Evolutionary conservation across 805 yeast species (phyloP).

Genomic region (Candida tibetensis): DNA sequence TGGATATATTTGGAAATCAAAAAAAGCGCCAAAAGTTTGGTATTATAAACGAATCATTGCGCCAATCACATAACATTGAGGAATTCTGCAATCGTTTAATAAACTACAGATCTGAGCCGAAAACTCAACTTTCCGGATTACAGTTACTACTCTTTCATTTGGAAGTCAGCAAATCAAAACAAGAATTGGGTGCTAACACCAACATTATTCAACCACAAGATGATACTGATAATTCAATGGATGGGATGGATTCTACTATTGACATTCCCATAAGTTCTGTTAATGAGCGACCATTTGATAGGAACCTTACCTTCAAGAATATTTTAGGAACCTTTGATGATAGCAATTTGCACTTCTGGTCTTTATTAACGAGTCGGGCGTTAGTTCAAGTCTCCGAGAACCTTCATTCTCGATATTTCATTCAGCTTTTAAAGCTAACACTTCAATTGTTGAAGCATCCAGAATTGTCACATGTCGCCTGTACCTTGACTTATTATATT

Average conservation of each 20-base stretch:
- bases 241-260: slow-evolving; percentile 7
- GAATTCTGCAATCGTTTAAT: slow-evolving; percentile 28
- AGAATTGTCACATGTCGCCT: slow-evolving; percentile 24
- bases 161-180: slow-evolving; percentile 7
- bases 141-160: slow-evolving; percentile 25
- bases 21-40: slow-evolving; percentile 29
- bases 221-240: background rate
- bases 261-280: slow-evolving; percentile 9
- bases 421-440: slow-evolving; percentile 31
- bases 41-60: slow-evolving; percentile 18
- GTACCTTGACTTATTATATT: slow-evolving; percentile 25
- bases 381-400: slow-evolving; percentile 8
- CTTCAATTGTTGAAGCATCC: slow-evolving; percentile 36
- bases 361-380: slow-evolving; percentile 20
- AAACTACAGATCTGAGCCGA: slow-evolving; percentile 10
- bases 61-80: slow-evolving; percentile 17
- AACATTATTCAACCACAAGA: background rate
- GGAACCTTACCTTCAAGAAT: slow-evolving; percentile 13
- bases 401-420: slow-evolving; percentile 2
- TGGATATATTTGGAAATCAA: background rate
- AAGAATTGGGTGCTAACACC: background rate
- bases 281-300: slow-evolving; percentile 2
- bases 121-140: slow-evolving; percentile 17
- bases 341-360: slow-evolving; percentile 21
- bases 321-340: slow-evolving; percentile 22